These are phyloP conservation scores for Zalaria obscura DNA, from an alignment of 2,329 filamentous ascomycete species.

Conservation along the genomic window DNA sequence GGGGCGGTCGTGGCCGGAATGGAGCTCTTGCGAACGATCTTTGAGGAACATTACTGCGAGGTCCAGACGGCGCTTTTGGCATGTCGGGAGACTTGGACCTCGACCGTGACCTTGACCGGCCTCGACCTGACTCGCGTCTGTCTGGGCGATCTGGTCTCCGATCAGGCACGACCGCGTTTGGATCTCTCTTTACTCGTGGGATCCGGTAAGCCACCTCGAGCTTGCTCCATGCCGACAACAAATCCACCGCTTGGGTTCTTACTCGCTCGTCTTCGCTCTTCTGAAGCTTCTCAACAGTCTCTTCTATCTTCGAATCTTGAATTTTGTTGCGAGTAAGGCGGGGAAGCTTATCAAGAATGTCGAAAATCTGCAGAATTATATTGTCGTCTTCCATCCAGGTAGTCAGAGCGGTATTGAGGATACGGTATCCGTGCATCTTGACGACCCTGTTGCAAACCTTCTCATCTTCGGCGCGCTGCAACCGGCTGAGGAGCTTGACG, in stretches of 20 bases:
- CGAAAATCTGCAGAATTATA: constrained; percentile 74
- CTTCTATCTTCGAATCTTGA: constrained; percentile 86
- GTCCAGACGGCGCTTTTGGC: constrained; percentile 35
- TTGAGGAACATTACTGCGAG: constrained; percentile 40
- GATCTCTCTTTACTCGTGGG: constrained; percentile 73
- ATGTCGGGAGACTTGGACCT: constrained; percentile 33
- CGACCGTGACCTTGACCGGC: constrained; percentile 31
- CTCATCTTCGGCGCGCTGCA: constrained; percentile 77
- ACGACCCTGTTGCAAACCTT: constrained; percentile 77
- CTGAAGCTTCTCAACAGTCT: constrained; percentile 58
- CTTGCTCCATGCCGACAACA: constrained; percentile 78
- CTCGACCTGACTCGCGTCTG: constrained; percentile 37
- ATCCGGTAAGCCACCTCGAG: constrained; percentile 87
- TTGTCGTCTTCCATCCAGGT: constrained; percentile 84
- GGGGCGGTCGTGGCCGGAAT: constrained; percentile 30
- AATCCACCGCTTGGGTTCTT: constrained; percentile 50
- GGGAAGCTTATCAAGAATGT: constrained; percentile 78
- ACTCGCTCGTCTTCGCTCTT: constrained; percentile 57
- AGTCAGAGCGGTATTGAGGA: constrained; percentile 73
- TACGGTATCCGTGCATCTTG: constrained; percentile 94
- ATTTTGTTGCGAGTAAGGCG: constrained; percentile 95
- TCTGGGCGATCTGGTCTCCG: constrained; percentile 52
- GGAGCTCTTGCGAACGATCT: constrained; percentile 41
- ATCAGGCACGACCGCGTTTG: constrained; percentile 37
- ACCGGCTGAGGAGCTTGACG: constrained; percentile 80